These are phyloP conservation scores for Myxozyma udenii DNA, from an alignment of 805 yeast species.

Conservation along the genomic window DNA sequence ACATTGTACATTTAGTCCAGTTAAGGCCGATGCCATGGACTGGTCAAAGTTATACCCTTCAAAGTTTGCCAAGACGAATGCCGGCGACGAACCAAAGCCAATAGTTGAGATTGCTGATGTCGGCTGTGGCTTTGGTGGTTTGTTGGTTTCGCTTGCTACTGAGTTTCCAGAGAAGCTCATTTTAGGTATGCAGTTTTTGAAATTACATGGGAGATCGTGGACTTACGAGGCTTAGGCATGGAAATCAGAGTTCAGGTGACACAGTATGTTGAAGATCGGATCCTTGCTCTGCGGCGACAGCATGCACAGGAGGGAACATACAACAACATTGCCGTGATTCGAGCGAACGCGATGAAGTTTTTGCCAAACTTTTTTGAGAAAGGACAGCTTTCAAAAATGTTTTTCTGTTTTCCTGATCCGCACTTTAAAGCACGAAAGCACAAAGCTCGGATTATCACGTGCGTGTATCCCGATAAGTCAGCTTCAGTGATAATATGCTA, in stretches of 20 bases:
- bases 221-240: conserved; percentile 49
- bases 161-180: conserved; percentile 69
- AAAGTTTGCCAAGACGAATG: conserved; percentile 39
- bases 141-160: conserved; percentile 74
- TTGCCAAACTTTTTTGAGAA: conserved; percentile 87
- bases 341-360: conserved; percentile 98
- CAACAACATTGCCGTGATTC: conserved; percentile 81
- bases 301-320: conserved; percentile 47
- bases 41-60: conserved; percentile 78
- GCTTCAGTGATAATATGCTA: neutral
- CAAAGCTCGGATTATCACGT: conserved; percentile 92
- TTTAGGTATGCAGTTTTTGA: conserved; percentile 51
- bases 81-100: conserved; percentile 29
- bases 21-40: no score
- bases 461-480: neutral
- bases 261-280: conserved; percentile 92
- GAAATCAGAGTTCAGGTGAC: conserved; percentile 98
- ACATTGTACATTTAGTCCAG: no score
- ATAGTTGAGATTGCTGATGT: conserved; percentile 87
- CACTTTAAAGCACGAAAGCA: conserved; percentile 97
- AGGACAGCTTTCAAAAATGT: conserved; percentile 67
- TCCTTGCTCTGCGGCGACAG: conserved; percentile 77
- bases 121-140: conserved; percentile 97
- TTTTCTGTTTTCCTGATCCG: conserved; percentile 99
- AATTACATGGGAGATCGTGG: neutral